Conservation (phyloP, 352 stramenopile genomes). For the Phytophthora sp. region DNA sequence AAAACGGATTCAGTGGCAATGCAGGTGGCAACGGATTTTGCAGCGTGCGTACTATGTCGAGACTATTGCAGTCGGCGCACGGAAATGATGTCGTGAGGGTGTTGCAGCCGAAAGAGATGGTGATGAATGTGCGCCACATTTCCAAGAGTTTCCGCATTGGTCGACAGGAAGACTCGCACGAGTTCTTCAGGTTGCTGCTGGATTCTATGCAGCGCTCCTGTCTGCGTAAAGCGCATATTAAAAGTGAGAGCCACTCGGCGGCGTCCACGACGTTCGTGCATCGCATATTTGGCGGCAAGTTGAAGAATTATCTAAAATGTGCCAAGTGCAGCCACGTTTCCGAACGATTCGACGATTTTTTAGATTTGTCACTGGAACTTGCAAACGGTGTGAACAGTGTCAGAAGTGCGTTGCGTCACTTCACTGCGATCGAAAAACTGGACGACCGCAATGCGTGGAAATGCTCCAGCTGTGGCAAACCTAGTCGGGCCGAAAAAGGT, state of each 20-base stretch:
- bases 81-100: slow-evolving; percentile 45
- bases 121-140: slow-evolving; percentile 87
- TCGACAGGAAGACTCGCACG: slow-evolving; percentile 91
- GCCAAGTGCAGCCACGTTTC: slow-evolving; percentile 84
- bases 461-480: slow-evolving; percentile 81
- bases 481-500: slow-evolving; percentile 80
- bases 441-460: slow-evolving; percentile 89
- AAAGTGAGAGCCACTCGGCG: slow-evolving; percentile 60
- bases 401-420: slow-evolving; percentile 77
- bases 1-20: slow-evolving; percentile 22
- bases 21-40: slow-evolving; percentile 55
- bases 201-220: slow-evolving; percentile 87
- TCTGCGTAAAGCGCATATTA: slow-evolving; percentile 74
- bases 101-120: slow-evolving; percentile 79
- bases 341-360: slow-evolving; percentile 83
- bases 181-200: slow-evolving; percentile 91
- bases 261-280: slow-evolving; percentile 84
- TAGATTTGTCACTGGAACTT: slow-evolving; percentile 91
- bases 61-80: slow-evolving; percentile 74
- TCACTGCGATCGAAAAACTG: slow-evolving; percentile 83
- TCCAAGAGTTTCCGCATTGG: slow-evolving; percentile 89
- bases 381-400: slow-evolving; percentile 76
- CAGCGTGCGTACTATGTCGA: slow-evolving; percentile 65
- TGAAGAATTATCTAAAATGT: slow-evolving; percentile 87
- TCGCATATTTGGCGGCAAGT: slow-evolving; percentile 84